These are phyloP conservation scores for Phialocephala subalpina DNA, from an alignment of 2,329 filamentous ascomycete genomes.

Conservation along the genomic window DNA sequence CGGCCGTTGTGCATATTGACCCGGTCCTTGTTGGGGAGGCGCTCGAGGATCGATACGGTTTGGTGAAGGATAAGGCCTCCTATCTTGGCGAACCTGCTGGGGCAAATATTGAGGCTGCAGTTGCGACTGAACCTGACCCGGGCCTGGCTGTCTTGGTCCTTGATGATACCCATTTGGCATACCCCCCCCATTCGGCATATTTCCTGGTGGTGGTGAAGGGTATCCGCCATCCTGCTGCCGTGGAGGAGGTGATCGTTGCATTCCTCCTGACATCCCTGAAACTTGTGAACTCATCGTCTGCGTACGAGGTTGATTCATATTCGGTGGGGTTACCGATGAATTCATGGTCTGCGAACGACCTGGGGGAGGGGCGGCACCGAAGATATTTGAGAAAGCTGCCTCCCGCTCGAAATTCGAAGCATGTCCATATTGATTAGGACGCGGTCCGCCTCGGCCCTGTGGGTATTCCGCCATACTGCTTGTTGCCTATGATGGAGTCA, in stretches of 20 bases:
- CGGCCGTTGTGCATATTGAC: constrained; percentile 53
- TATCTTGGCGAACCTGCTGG: constrained; percentile 67
- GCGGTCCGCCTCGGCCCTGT: constrained; percentile 64
- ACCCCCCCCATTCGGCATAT: constrained; percentile 43
- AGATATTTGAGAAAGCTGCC: constrained; percentile 95
- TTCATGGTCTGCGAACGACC: constrained; percentile 97
- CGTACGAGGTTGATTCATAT: constrained; percentile 71
- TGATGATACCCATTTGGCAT: constrained; percentile 60
- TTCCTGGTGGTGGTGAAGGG: constrained; percentile 34
- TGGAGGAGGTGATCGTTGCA: constrained; percentile 71
- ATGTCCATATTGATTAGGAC: constrained; percentile 50
- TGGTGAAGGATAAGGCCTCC: constrained; percentile 75
- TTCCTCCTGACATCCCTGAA: constrained; percentile 53
- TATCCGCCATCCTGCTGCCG: constrained; percentile 54
- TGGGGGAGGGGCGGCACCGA: constrained; percentile 84
- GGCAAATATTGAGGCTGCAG: constrained; percentile 65
- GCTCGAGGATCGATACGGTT: constrained; percentile 49
- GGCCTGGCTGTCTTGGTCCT: constrained; percentile 48
- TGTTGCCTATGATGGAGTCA: constrained; percentile 25
- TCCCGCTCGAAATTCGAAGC: constrained; percentile 77
- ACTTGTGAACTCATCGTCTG: constrained; percentile 70
- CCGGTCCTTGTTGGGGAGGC: constrained; percentile 46
- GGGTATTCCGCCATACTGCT: constrained; percentile 63
- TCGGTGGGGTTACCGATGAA: constrained; percentile 71
- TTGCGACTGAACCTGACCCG: constrained; percentile 48